Evolutionary conservation across 2,329 filamentous ascomycete genomes (phyloP), one percentile per base, ranked within the genome.

Genomic region (Ophiostoma australiae): DNA sequence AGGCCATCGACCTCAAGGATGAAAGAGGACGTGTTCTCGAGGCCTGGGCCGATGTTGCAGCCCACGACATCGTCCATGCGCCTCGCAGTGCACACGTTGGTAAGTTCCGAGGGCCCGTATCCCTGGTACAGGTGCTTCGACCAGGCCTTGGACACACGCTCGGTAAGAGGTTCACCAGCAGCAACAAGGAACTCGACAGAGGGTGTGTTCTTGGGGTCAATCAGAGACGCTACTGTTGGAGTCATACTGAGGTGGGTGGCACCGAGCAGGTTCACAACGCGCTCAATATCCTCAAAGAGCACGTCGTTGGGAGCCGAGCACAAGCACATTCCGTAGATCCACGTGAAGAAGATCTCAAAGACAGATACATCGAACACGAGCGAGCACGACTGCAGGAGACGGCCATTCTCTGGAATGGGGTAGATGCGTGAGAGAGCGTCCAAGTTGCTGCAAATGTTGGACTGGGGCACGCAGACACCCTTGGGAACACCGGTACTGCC

Each of bases 361-460:
- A 97, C 91, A 1, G 92, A 95, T 3, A 97, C 94, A 76, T 97
- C 94, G 73, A 97, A 97, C 78, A 97, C 94, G 70, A 97, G 92
- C 0, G 93, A 94, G 1, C 94, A 94, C 77, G 97, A 97, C 77
- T 97, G 94, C 0, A 97, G 83, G 90, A 93, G 87, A 0, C 69
- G 69, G 0, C 85, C 78, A 0, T 82, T 76, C 58, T 90, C 85
- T 91, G 93, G 96, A 75, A 92, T 90, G 0, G 85, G 88, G 5
- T 80, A 79, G 77, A 97, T 97, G 0, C 97, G 84, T 37, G 88
- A 82, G 75, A 92, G 89, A 78, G 97, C 97, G 0, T 93, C 89
- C 70, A 94, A 86, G 87, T 97, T 92, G 33, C 93, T 92, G 78
- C 97, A 94, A 0, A 97, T 88, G 78, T 97, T 97, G 69, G 92